These are phyloP conservation scores for Epichloe baconii DNA, from an alignment of 2,329 filamentous ascomycete genomes.

Conservation along the genomic window DNA sequence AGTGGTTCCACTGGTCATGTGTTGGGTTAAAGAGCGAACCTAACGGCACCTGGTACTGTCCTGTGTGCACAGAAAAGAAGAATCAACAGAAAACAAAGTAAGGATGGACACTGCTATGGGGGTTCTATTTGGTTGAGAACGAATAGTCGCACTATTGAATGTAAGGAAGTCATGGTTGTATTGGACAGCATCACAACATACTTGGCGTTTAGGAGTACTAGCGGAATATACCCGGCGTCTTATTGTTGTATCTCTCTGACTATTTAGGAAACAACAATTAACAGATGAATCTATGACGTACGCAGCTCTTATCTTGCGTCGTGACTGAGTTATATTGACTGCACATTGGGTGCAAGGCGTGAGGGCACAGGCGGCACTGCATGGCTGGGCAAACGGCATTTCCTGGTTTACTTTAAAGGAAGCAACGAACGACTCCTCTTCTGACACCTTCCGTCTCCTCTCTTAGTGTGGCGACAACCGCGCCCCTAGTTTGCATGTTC, in stretches of 20 bases:
- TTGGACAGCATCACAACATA: not conserved
- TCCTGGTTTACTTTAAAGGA: not conserved
- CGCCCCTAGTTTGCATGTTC: constrained; percentile 35
- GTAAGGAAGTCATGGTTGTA: not conserved
- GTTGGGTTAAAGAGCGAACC: constrained; percentile 57
- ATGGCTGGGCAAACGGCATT: not conserved
- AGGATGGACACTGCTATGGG: not conserved
- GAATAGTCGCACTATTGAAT: not conserved
- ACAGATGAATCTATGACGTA: not conserved
- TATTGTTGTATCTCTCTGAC: not conserved
- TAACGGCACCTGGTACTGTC: constrained; percentile 55
- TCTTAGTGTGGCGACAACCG: constrained; percentile 34
- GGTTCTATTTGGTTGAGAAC: not conserved
- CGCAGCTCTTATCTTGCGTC: too few species aligned
- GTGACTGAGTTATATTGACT: too few species aligned
- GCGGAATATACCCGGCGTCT: not conserved
- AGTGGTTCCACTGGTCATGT: constrained; percentile 81
- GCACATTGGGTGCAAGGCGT: not conserved
- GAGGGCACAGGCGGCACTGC: not conserved
- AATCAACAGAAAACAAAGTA: constrained; percentile 29
- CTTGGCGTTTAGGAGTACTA: not conserved
- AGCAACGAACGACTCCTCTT: constrained; percentile 40
- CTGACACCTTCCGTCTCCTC: constrained; percentile 50
- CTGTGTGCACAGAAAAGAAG: constrained; percentile 43
- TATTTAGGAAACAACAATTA: not conserved